phyloP scores from a whole-genome alignment of 1,139 yeast genomes.

The Blastobotrys petasosporus region DNA sequence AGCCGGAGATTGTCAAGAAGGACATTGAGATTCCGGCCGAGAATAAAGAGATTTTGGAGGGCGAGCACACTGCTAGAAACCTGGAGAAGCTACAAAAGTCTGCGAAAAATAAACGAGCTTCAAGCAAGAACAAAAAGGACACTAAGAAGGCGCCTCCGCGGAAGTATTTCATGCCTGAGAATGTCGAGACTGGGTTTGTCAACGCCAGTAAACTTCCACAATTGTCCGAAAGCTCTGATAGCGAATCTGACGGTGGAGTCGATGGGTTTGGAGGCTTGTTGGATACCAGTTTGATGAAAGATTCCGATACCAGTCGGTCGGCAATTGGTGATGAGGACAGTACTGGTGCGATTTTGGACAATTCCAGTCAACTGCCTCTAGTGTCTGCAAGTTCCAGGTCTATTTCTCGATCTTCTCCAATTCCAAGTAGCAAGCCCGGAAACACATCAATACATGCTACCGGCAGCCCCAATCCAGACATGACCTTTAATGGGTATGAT shows the following conservation, averaged over 20 bases:
- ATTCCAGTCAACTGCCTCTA: too few species aligned
- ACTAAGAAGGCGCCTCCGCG: conserved; percentile 32
- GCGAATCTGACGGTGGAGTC: neutral
- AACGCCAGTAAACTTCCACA: conserved; percentile 48
- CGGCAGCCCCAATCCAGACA: too few species aligned
- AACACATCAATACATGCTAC: too few species aligned
- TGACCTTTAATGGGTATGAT: neutral
- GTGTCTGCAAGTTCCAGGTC: too few species aligned
- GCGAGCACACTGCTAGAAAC: conserved; percentile 30
- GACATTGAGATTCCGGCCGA: conserved; percentile 66
- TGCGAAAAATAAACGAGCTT: neutral
- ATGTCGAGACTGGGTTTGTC: conserved; percentile 64
- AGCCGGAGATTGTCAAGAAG: conserved; percentile 52
- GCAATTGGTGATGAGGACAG: too few species aligned
- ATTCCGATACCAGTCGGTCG: too few species aligned
- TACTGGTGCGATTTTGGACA: too few species aligned
- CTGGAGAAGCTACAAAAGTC: conserved; percentile 5
- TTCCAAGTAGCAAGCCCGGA: too few species aligned
- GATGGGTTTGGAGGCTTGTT: too few species aligned
- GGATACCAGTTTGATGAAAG: too few species aligned
- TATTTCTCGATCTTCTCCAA: too few species aligned
- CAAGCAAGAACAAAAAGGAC: conserved; percentile 13
- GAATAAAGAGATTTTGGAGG: conserved; percentile 57
- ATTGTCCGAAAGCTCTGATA: too few species aligned
- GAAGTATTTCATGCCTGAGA: conserved; percentile 71